A percentile compares a stretch with the other conserved stretches of the same genome.
Conservation (phyloP, 2,329 filamentous ascomycete genomes). For the Fusarium mundagurra region DNA sequence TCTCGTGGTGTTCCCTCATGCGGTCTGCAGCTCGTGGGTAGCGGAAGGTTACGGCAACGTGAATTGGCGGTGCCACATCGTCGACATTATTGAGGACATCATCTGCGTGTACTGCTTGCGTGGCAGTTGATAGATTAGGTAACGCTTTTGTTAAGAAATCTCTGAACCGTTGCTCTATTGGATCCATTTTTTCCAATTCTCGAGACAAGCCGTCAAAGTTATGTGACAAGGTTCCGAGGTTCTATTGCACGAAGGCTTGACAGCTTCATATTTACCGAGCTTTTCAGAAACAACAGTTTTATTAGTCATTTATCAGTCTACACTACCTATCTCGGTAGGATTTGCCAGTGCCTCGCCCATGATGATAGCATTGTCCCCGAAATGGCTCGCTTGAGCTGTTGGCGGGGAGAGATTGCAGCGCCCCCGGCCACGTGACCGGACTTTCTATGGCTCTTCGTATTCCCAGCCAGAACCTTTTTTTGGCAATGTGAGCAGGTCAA, state of each 20-base stretch:
- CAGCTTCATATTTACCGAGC: not conserved
- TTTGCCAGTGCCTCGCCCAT: not conserved
- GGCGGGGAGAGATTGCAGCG: not conserved
- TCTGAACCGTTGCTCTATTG: not conserved
- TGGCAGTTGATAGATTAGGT: not conserved
- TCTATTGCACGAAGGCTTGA: not conserved
- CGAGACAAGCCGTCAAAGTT: fast-evolving
- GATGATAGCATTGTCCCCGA: not conserved
- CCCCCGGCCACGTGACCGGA: not conserved
- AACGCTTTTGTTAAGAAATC: not conserved
- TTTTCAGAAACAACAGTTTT: fast-evolving
- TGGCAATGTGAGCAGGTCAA: too few relatives aligned
- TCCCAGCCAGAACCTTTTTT: too few relatives aligned
- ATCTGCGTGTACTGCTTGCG: not conserved
- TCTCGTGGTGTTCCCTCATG: not conserved
- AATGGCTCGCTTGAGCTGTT: not conserved
- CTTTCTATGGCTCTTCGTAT: too few relatives aligned
- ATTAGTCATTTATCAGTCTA: not conserved
- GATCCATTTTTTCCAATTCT: not conserved
- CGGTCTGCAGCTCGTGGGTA: not conserved
- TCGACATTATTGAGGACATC: not conserved
- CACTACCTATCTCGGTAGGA: not conserved
- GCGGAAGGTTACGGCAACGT: not conserved
- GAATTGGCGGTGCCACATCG: not conserved
- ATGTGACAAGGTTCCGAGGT: fast-evolving